phyloP scores from a whole-genome alignment of 306 rosid genomes.

The Delonix regia region DNA sequence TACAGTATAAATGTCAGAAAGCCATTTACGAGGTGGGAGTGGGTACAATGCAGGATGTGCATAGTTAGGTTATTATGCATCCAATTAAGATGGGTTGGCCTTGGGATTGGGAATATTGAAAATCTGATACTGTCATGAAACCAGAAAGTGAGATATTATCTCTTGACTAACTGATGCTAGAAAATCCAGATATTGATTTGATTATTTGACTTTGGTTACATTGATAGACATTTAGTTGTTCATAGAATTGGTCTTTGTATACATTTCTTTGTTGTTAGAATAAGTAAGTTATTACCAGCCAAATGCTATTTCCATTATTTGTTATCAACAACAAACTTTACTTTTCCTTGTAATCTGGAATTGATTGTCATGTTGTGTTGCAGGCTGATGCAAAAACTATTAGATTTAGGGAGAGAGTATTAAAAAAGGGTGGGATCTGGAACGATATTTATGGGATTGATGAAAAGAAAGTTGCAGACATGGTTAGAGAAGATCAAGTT shows the following conservation, averaged over 20 bases:
- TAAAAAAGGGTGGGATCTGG: conserved; percentile 87
- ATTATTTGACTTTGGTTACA: not conserved
- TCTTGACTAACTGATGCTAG: not conserved
- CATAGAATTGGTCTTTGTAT: conserved; percentile 5
- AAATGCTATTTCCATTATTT: conserved; percentile 1
- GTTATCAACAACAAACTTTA: not conserved
- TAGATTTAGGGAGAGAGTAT: conserved; percentile 79
- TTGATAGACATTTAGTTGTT: not conserved
- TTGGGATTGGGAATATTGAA: not conserved
- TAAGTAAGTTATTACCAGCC: not conserved
- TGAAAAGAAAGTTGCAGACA: conserved; percentile 85
- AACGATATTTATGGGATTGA: conserved; percentile 89
- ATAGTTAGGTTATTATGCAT: too few species aligned
- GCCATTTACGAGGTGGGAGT: too few species aligned
- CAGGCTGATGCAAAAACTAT: conserved; percentile 95
- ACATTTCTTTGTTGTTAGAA: conserved; percentile 5
- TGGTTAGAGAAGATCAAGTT: conserved; percentile 86
- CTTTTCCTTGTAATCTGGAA: conserved; percentile 2
- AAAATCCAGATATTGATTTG: too few species aligned
- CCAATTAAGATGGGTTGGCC: not conserved
- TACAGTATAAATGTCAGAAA: too few species aligned
- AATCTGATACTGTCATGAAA: not conserved
- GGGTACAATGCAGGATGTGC: too few species aligned
- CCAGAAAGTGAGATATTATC: not conserved
- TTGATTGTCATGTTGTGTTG: conserved; percentile 41